Percentiles rank a stretch among this genome's conserved stretches.
Evolutionary conservation across 495 filamentous ascomycete genomes (phyloP).

Genomic region (Penicillium simplicissimum): DNA sequence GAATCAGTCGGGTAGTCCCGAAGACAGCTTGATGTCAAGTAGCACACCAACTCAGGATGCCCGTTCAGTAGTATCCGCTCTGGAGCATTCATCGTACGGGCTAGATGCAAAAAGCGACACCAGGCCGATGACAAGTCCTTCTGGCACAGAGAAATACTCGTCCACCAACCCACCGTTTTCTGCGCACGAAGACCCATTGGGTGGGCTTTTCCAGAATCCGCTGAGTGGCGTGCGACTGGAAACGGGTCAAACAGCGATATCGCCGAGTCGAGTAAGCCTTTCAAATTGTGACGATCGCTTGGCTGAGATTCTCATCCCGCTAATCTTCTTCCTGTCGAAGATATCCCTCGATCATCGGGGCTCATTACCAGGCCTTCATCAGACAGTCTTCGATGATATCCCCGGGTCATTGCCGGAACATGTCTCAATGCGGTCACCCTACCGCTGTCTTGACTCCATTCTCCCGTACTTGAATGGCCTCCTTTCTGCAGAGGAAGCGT

Average conservation of each 20-base stretch:
- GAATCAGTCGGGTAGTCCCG: constrained; percentile 1
- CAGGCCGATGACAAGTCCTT: neutral
- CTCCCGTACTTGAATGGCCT: constrained; percentile 42
- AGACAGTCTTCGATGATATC: constrained; percentile 7
- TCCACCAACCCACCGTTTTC: neutral
- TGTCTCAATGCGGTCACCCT: constrained; percentile 5
- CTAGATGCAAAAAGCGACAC: neutral
- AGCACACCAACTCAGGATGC: constrained; percentile 3
- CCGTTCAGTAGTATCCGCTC: neutral
- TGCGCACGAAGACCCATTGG: neutral
- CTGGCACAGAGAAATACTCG: neutral
- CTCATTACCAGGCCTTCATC: constrained; percentile 7
- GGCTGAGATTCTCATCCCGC: neutral
- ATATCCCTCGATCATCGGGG: constrained; percentile 2
- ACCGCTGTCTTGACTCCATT: constrained; percentile 26
- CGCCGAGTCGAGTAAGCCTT: neutral
- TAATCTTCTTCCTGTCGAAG: neutral
- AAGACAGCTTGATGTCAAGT: constrained; percentile 3
- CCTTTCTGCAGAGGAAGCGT: constrained; percentile 44
- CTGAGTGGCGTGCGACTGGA: neutral
- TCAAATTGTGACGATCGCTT: neutral
- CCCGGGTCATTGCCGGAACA: constrained; percentile 1
- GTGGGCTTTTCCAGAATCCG: neutral
- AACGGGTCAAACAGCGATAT: neutral
- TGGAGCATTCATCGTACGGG: neutral